Base-by-base conservation (phyloP, 202 grass and related monocot species). In the Hordeum pubiflorum region DNA sequence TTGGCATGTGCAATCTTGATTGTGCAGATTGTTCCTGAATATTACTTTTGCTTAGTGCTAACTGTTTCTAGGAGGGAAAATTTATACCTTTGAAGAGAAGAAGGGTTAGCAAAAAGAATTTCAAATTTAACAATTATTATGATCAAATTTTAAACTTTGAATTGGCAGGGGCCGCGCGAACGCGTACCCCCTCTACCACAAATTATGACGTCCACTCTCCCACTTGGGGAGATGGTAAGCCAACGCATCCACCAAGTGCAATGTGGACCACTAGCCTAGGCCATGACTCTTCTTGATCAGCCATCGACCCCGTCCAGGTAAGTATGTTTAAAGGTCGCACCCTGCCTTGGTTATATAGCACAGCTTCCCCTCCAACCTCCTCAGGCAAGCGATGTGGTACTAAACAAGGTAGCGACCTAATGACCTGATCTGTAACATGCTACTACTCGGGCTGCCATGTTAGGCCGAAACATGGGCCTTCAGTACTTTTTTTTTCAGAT, bases 131-230 rank as follows among this genome's bases (percentile, higher is more conserved):
- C 13, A 50, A n/a, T 2, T 54, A 18, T 50, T 6, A 18, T 7
- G 6, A 54, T 54, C 2, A 7, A 52, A 18, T 18, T 52, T 69
- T 69, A 2, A 48, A 10, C 27, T 0, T 0, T 3, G 3, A 27
- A 7, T 68, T 92, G 63, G 82, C 2, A 23, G 58, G 82, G 84
- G 81, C 84, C 89, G 84, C 86, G 84, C 89, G 75, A 34, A 91
- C 92, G 76, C 87, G 76, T 94, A 86, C 84, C 92, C 89, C 84
- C 69, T 67, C 86, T 64, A 34, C 0, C 86, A 94, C 84, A 94
- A 94, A 94, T 91, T 89, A 89, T 5, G 79, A 89, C 84, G 65
- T 89, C 84, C 89, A 91, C 58, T 89, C 87, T 94, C 73, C 84
- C 82, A 27, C 60, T 86, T 9, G 39, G 39, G 40, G 13, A 46